Evolutionary conservation across 1,139 yeast genomes (phyloP).

Genomic region (Yamadazyma membranifaciens): DNA sequence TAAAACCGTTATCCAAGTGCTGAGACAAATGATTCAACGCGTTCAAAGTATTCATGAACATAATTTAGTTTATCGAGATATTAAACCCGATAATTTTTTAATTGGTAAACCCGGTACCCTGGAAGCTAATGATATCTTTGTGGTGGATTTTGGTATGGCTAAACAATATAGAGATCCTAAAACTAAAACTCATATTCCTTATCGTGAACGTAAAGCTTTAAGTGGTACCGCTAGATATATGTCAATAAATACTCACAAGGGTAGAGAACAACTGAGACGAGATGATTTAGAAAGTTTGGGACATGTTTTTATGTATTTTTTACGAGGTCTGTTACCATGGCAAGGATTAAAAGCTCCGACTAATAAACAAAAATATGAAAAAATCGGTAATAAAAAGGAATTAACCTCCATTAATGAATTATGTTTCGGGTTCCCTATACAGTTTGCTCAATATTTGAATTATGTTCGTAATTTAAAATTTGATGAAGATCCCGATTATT

Average conservation of each 20-base stretch:
- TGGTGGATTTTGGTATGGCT: conserved; percentile 64
- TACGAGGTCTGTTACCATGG: conserved; percentile 62
- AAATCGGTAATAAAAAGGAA: conserved; percentile 77
- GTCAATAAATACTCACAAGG: conserved; percentile 65
- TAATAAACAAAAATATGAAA: conserved; percentile 78
- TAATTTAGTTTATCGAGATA: conserved; percentile 71
- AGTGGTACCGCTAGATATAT: conserved; percentile 67
- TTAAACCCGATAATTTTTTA: conserved; percentile 73
- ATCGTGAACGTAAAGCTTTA: conserved; percentile 59
- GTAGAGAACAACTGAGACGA: conserved; percentile 63
- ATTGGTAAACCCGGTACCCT: conserved; percentile 67
- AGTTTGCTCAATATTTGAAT: conserved; percentile 74
- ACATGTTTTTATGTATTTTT: conserved; percentile 62
- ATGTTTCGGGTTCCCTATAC: conserved; percentile 69
- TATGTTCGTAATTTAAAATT: conserved; percentile 70
- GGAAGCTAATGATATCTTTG: conserved; percentile 54
- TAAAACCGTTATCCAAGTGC: conserved; percentile 70
- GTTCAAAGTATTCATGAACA: conserved; percentile 68
- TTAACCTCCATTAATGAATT: conserved; percentile 67
- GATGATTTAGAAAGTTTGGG: conserved; percentile 64
- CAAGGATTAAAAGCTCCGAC: conserved; percentile 70
- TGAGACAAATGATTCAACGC: conserved; percentile 70
- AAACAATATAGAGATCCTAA: conserved; percentile 64
- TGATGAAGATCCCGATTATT: conserved; percentile 79
- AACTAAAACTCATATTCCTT: conserved; percentile 58